Evolutionary conservation across 805 yeast genomes (phyloP), one percentile per base, ranked within the genome.

Genomic region (Candida adriatica): DNA sequence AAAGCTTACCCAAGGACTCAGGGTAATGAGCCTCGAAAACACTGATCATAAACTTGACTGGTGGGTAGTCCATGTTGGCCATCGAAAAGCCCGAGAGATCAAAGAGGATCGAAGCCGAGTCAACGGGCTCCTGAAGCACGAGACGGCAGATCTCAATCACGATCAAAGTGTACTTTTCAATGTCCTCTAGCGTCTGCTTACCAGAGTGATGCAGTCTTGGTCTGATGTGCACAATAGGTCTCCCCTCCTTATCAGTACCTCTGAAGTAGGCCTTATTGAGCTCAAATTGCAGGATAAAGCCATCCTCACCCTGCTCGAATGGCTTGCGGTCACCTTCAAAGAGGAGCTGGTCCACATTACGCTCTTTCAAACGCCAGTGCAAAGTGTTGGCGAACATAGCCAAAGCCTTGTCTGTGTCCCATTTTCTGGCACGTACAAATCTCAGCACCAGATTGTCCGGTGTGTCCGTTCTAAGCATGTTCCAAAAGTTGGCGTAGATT

Each of bases 1-100:
- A 70, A 32, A 92, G 62, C 34, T 73, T 73, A 13, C 95, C 96
- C 38, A 92, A 68, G 24, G 85, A 79, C 59, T 92, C 98, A 1
- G 98, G 98, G 56, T 90, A 92, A 54, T 90, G 95, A 0, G 95
- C 94, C 64, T 92, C 97, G 57, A 92, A 87, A 39, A 88, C 81
- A 33, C 76, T 73, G 39, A 88, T 79, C 60, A 92, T 73, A 58
- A 84, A 90, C 60, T 88, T 88, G 38, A 92, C 94, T 5, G 96
- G 86, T 4, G 73, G 68, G 52, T 86, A 86, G 61, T 92, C 98
- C 83, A 94, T 92, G 55, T 90, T 92, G 38, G 87, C 71, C 66
- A 87, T 73, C 6, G 94, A 73, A 53, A 92, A 92, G 5, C 80
- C 95, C 9, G 82, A 66, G 49, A 92, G 62, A 54, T 92, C 98